Evolutionary conservation across 805 yeast genomes (phyloP), one percentile per base, ranked within the genome.

Genomic region (Blastobotrys peoriensis): DNA sequence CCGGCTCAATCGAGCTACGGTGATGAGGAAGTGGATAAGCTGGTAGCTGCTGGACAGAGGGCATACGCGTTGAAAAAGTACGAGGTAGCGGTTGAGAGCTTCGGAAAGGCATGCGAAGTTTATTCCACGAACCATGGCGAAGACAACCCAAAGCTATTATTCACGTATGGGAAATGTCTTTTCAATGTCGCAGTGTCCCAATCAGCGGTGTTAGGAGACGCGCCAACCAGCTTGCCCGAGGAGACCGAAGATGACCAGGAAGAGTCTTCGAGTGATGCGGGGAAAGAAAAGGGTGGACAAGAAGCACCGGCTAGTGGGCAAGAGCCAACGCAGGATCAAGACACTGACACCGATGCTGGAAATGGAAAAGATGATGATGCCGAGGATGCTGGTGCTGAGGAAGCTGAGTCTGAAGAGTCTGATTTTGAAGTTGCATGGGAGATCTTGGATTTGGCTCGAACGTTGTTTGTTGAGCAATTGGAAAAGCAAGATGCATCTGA

Each of bases 381-480:
- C 3, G 61, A 57, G 3, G 60, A 55, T 3, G 51, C 43, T 8
- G 60, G 51, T 8, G 57, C 48, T 8, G 62, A 56, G 10, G 64
- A 55, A 5, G 51, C 43, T 13, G 75, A 62, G 18, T 73, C 68
- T 25, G 76, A 76, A 34, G 84, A 80, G 51, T 72, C 79, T 15
- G 95, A 83, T 55, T 86, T 91, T 57, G 94, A 84, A 59, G 76
- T 81, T 15, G 95, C 96, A 0, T 85, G 96, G 93, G 93, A 85
- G 28, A 75, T 86, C 5, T 66, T 88, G 16, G 96, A 89, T 59
- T 68, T 86, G 33, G 75, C 96, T 2, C 74, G 96, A 50, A 71
- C 82, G 2, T 60, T 84, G 36, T 83, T 77, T 53, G 80, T 77
- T 58, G 62, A 68, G 38, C 58, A 69, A 43, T 54, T 76, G 3